Base-by-base conservation (phyloP, 1,284 basidiomycete species). In the Puccinia novopanici region DNA sequence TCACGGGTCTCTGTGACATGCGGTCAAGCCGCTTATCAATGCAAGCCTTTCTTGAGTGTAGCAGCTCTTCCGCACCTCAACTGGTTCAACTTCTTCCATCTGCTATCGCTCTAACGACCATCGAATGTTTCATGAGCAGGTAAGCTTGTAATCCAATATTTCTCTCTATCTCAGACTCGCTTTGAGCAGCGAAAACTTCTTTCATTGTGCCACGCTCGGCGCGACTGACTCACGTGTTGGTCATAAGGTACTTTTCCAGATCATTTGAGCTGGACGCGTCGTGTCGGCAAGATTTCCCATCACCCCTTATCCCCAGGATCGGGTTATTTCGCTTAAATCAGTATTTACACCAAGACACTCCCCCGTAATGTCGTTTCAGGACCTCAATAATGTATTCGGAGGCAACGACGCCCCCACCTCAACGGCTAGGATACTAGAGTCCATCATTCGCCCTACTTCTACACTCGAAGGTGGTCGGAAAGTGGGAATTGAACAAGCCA, bases 371-470 rank as follows among this genome's bases (percentile, higher is more conserved):
- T 48, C 74, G 13, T 50, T 75, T 37, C 74, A 75, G 34, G 57
- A 63, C 50, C n/a, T 61, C 15, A 75, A 61, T 37, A 45, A 45
- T 37, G 65, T 65, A 17, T 27, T 78, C 27, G 55, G 34, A 22
- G 37, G 19, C 45, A 27, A 70, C 45, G 78, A 80, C 22, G 70
- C 59, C 19, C 78, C 78, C 57, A 55, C 68, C 27, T 80, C 78
- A 37, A 80, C 78, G 40, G 78, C 78, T 17, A 80, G 57, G 34
- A 54, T 80, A 34, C 54, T 80, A 55, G 52, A 73, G 55, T 80
- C 78, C 4, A 80, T 80, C n/a, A 73, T 80, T 34, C 65, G 68
- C 24, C 65, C 76, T 13, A 57, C 27, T 37, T 54, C 57, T 24
- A 61, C 78, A 27, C 57, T 75, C 50, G 74, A 75, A 34, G 63